Evolutionary conservation across 1,284 basidiomycete genomes (phyloP).

Genomic region (Boletellus deceptivus): DNA sequence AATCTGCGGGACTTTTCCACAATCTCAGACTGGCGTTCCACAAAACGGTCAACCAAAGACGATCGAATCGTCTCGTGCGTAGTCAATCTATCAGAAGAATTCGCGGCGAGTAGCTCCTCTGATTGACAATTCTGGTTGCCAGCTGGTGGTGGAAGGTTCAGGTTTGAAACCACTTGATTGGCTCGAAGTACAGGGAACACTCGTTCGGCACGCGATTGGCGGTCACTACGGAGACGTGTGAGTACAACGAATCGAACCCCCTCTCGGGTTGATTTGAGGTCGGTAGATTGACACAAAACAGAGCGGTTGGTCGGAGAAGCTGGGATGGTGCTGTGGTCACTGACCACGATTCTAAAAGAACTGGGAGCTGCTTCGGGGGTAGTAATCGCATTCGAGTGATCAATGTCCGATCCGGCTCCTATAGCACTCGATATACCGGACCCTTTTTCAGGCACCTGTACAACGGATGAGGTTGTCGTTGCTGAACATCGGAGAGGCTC

Average conservation of each 20-base stretch:
- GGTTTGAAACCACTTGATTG: conserved; percentile 48
- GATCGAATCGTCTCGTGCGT: conserved; percentile 42
- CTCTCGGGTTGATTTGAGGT: conserved; percentile 50
- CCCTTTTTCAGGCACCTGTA: conserved; percentile 17
- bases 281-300: conserved; percentile 17
- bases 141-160: conserved; percentile 16
- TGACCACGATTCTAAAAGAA: conserved; percentile 31
- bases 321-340: conserved; percentile 27
- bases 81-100: conserved; percentile 36
- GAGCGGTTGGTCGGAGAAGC: conserved; percentile 7
- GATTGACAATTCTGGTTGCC: conserved; percentile 39
- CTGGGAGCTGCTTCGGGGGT: conserved; percentile 8
- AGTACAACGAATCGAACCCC: conserved; percentile 61
- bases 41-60: conserved; percentile 53
- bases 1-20: conserved; percentile 57
- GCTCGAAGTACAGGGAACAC: conserved; percentile 59
- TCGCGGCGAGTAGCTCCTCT: conserved; percentile 44
- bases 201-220: conserved; percentile 58
- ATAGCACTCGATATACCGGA: conserved; percentile 13
- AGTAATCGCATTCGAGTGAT: conserved; percentile 9
- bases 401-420: conserved; percentile 9
- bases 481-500: conserved; percentile 11
- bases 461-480: conserved; percentile 9
- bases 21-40: conserved; percentile 48
- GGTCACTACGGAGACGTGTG: conserved; percentile 56